Evolutionary conservation across 78 protist species (phyloP).

Genomic region (Speleostelium caveatum): DNA sequence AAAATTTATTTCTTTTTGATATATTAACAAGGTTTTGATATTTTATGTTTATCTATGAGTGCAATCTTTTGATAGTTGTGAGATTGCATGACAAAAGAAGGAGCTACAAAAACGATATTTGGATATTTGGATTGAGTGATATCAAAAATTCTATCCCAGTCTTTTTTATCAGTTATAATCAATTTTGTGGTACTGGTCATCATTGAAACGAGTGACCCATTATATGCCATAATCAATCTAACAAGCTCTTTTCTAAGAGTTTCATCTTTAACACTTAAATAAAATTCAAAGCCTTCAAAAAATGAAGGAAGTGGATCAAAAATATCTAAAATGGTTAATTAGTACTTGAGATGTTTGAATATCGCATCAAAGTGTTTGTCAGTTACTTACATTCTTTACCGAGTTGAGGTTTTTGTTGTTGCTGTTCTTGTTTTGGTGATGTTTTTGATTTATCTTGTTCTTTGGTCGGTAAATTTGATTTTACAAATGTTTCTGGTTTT

Average conservation of each 20-base stretch:
- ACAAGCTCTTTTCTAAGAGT: not conserved
- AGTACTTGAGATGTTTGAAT: not conserved
- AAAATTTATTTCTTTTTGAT: too few species aligned
- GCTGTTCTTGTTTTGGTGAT: conserved; percentile 1
- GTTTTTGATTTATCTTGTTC: not conserved
- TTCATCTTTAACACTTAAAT: conserved; percentile 43
- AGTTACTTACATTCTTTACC: conserved; percentile 67
- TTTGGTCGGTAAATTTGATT: not conserved
- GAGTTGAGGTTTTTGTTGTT: conserved; percentile 11
- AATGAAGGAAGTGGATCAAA: conserved; percentile 63
- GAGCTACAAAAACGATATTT: conserved; percentile 27
- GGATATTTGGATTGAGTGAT: conserved; percentile 22
- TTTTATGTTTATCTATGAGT: too few species aligned
- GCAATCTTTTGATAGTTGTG: conserved; percentile 63
- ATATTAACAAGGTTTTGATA: too few species aligned
- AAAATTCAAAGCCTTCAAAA: conserved; percentile 66
- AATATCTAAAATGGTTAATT: conserved; percentile 19
- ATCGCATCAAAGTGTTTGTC: not conserved
- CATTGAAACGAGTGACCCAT: not conserved
- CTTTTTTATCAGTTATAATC: conserved; percentile 40
- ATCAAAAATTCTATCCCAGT: conserved; percentile 57
- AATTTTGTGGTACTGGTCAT: conserved; percentile 20
- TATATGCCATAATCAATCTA: conserved; percentile 41
- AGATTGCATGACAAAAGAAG: conserved; percentile 18
- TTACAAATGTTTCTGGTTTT: not conserved